Conservation (phyloP, 345 rosid species). For the Diplotaxis tenuifolia region DNA sequence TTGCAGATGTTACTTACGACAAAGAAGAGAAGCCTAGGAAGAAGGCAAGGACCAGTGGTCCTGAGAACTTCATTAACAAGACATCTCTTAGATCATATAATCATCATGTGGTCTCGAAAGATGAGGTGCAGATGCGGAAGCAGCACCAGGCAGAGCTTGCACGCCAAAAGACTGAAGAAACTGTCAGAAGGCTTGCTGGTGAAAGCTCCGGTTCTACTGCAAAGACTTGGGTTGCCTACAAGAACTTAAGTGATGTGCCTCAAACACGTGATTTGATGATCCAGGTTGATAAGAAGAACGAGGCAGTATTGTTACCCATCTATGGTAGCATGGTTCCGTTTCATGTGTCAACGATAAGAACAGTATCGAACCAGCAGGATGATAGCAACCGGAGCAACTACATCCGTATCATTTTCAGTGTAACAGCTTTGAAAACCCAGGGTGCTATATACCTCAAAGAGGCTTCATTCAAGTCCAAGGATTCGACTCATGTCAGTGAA, state of each 20-base stretch:
- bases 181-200: conserved; percentile 90
- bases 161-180: conserved; percentile 93
- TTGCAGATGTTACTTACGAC: conserved; percentile 82
- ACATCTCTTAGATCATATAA: conserved; percentile 82
- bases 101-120: conserved; percentile 79
- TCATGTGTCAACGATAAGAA: conserved; percentile 86
- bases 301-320: conserved; percentile 80
- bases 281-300: conserved; percentile 84
- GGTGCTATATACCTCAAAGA: conserved; percentile 81
- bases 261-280: conserved; percentile 72
- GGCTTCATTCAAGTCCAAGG: conserved; percentile 87
- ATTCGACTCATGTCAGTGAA: conserved; percentile 86
- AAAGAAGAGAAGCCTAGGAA: conserved; percentile 51
- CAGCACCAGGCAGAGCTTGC: conserved; percentile 99
- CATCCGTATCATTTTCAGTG: conserved; percentile 76
- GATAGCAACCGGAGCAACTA: conserved; percentile 82
- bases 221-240: conserved; percentile 70
- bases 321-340: conserved; percentile 90
- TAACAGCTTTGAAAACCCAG: conserved; percentile 64
- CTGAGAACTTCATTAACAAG: conserved; percentile 52
- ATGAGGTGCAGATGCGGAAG: conserved; percentile 78
- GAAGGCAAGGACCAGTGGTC: conserved; percentile 43
- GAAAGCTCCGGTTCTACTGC: conserved; percentile 51
- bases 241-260: conserved; percentile 76
- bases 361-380: conserved; percentile 88